Base-by-base conservation (phyloP, 2,329 filamentous ascomycete species). In the Pseudonectria foliicola region DNA sequence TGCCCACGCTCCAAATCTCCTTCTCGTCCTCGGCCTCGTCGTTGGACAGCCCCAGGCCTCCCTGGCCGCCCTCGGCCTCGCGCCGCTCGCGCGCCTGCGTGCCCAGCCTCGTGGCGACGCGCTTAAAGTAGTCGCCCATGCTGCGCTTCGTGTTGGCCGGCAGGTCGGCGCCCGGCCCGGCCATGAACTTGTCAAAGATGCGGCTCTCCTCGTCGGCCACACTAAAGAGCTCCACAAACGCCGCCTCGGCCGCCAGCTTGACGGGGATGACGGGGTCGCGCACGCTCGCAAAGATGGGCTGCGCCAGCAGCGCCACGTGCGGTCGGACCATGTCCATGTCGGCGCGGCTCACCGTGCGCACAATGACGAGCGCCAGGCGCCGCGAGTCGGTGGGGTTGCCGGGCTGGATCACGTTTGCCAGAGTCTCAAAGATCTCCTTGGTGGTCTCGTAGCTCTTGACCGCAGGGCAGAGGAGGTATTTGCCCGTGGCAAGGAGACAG, bases 111-210 rank as follows among this genome's bases (percentile, higher is more conserved):
- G 90, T 61, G 2, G 87, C 87, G 45, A 98, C 85, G 27, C 92
- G 73, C 71, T 95, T 95, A 67, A 96, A 96, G 66, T 98, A 98
- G 60, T 98, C 92, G 39, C 81, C 75, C 83, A 98, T 95, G 59
- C 82, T 88, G 49, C 90, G 75, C 72, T 93, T 92, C 13, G 79
- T 79, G 27, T 77, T 82, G 1, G 85, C 63, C 7, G 80, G 71
- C 39, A 95, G 62, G 3, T 77, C 75, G 33, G 75, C 74, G 6
- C 75, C 77, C 2, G 80, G 70, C 0, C 80, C 78, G 8, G 75
- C 70, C 67, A 95, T 80, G 62, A 88, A 96, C 63, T 89, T 89
- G 50, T 95, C 89, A 58, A 95, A 96, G 13, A 95, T 78, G 43
- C 77, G 80, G 39, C 71, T 73, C 55, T 95, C 92, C 44, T 89